These are phyloP conservation scores for Colletotrichum cuscutae DNA, from an alignment of 2,329 filamentous ascomycete species.

Conservation along the genomic window DNA sequence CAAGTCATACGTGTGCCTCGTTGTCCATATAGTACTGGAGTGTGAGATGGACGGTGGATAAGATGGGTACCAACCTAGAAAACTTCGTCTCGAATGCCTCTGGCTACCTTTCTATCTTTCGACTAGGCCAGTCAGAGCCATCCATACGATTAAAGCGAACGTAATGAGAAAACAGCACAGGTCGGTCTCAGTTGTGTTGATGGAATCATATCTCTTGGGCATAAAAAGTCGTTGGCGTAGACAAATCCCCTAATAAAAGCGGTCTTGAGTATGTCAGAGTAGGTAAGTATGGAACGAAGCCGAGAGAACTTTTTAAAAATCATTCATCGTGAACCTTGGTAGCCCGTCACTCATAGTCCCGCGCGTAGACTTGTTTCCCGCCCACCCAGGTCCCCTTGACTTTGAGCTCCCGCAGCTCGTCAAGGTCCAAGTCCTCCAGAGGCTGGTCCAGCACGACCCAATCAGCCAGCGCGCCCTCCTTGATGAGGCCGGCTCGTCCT, in stretches of 20 bases:
- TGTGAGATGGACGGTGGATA: neutral
- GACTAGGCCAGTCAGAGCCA: too few relatives aligned
- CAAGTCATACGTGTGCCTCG: neutral
- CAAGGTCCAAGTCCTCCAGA: conserved; percentile 59
- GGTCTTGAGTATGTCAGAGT: neutral
- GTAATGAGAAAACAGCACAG: too few relatives aligned
- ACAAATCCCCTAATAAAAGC: neutral
- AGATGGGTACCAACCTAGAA: too few relatives aligned
- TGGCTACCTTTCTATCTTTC: too few relatives aligned
- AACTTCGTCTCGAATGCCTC: too few relatives aligned
- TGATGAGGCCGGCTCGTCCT: conserved; percentile 67
- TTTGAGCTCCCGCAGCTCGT: conserved; percentile 62
- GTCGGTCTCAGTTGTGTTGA: neutral
- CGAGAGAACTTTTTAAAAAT: neutral
- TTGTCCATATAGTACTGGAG: too few relatives aligned
- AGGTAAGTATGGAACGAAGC: neutral
- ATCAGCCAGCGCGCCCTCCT: conserved; percentile 71
- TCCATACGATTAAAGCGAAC: too few relatives aligned
- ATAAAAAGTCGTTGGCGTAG: neutral
- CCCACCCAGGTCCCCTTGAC: conserved; percentile 77
- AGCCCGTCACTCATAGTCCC: conserved; percentile 5
- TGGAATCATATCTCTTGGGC: neutral
- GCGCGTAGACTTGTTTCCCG: conserved; percentile 60
- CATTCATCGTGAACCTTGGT: neutral
- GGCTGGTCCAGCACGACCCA: conserved; percentile 76